These are phyloP conservation scores for Persicaria tinctoria DNA, from an alignment of 148 eudicot genomes.

Conservation along the genomic window DNA sequence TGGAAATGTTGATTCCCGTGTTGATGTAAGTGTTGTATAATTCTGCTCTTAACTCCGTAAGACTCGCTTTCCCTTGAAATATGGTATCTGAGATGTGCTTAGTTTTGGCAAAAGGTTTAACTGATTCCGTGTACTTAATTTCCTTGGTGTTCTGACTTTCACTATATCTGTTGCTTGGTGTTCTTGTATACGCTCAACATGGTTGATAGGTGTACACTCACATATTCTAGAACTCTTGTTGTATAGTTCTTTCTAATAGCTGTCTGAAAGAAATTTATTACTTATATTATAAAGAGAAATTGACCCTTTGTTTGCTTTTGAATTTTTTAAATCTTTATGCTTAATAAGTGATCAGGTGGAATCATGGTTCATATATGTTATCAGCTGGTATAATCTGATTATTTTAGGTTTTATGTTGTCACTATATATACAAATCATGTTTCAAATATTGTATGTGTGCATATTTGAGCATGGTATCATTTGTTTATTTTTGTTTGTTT, in stretches of 20 bases:
- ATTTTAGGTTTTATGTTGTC: neutral
- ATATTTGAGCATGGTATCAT: too few relatives aligned
- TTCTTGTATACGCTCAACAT: neutral
- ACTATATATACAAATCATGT: neutral
- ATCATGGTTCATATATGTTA: neutral
- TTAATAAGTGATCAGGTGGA: neutral
- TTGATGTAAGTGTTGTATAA: conserved; percentile 33
- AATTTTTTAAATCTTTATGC: neutral
- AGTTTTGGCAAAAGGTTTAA: neutral
- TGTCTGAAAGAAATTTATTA: neutral
- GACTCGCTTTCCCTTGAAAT: neutral
- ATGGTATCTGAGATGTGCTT: neutral
- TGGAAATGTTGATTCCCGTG: conserved; percentile 50
- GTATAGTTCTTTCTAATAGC: neutral
- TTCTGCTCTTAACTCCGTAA: conserved; percentile 2
- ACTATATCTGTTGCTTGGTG: neutral
- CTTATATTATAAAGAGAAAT: neutral
- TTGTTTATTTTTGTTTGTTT: too few relatives aligned
- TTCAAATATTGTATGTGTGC: neutral
- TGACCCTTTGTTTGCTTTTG: neutral
- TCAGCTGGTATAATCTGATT: neutral
- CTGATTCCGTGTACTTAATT: neutral
- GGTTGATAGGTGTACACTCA: neutral
- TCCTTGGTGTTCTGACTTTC: neutral
- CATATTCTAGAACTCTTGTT: neutral